Percentiles rank a stretch among this genome's conserved stretches.
Evolutionary conservation across 345 rosid species (phyloP).

Genomic region (Erodium maritimum): DNA sequence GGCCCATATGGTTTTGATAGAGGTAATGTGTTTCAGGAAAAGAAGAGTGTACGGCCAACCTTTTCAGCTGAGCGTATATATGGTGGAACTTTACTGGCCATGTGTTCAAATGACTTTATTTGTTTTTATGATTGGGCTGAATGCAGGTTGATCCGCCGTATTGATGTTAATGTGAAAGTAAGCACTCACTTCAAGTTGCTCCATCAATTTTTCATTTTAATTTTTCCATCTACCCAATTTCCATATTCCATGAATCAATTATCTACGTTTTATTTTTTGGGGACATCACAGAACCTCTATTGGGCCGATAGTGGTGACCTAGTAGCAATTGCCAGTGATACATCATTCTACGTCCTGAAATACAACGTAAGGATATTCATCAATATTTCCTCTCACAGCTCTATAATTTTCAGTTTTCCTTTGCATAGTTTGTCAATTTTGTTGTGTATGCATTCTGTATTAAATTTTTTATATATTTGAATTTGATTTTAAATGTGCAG

Average conservation of each 20-base stretch:
- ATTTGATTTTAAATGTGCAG: slow-evolving; percentile 36
- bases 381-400: not conserved
- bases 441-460: not conserved
- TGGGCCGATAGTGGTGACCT: slow-evolving; percentile 96
- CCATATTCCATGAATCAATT: not conserved
- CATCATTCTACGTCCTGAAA: slow-evolving; percentile 80
- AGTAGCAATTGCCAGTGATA: slow-evolving; percentile 76
- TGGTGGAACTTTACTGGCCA: slow-evolving; percentile 79
- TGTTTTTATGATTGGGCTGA: slow-evolving; percentile 96
- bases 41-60: slow-evolving; percentile 68
- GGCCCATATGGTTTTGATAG: slow-evolving; percentile 8
- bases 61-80: slow-evolving; percentile 77
- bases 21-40: slow-evolving; percentile 48
- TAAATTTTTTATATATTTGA: slow-evolving; percentile 1
- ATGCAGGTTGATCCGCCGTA: slow-evolving; percentile 79
- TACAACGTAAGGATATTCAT: slow-evolving; percentile 39
- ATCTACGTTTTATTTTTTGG: slow-evolving; percentile 3
- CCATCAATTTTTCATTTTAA: not conserved
- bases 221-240: not conserved
- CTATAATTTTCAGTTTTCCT: not conserved
- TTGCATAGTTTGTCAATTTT: not conserved
- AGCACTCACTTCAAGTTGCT: slow-evolving; percentile 12
- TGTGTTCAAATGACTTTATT: slow-evolving; percentile 82
- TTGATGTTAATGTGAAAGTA: slow-evolving; percentile 87
- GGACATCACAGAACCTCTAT: slow-evolving; percentile 57